Evolutionary conservation across 2,329 filamentous ascomycete species (phyloP), one percentile per base, ranked within the genome.

Genomic region (Phaeosphaeriaceae sp.): DNA sequence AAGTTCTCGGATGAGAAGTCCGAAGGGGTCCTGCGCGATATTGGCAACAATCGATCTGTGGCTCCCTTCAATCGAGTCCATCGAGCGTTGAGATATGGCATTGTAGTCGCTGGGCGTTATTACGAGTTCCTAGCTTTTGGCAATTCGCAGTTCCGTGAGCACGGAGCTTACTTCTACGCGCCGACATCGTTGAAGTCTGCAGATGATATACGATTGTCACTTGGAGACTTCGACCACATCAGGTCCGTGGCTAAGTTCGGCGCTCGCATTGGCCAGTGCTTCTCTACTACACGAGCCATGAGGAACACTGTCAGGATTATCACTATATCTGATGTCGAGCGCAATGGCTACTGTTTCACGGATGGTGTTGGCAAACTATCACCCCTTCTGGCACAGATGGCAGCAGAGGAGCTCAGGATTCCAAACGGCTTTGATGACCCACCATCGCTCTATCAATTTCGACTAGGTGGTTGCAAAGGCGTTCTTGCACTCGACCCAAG

Each of bases 341-440:
- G 84, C 1, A 88, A 91, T 48, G 85, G 82, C 0, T 88, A 87
- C 70, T 90, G 82, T 59, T 99, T 98, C 74, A 95, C 91, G 0
- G 95, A 99, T 70, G 95, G 95, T 0, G 91, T 98, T 2, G 95
- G 95, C 1, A 96, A 92, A 72, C 92, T 99, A n/a, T 97, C 94
- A 0, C 79, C 78, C 0, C 89, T 91, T 58, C 81, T 97, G 21
- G 91, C 93, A 0, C 81, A 87, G 25, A 86, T 95, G 78, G 87
- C 96, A 46, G 85, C 89, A 9, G 80, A 86, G 15, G 90, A 95
- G 63, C 86, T 96, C 60, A 84, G 84, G 0, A 74, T 93, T 27
- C 79, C 82, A 20, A 83, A 83, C 13, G 77, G 84, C 1, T 78
- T 78, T 7, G 78, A 83, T 1, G 78, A 84, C 4, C 80, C 86